These are phyloP conservation scores for Purpureocillium takamizusanense DNA, from an alignment of 2,329 filamentous ascomycete genomes.

Conservation along the genomic window DNA sequence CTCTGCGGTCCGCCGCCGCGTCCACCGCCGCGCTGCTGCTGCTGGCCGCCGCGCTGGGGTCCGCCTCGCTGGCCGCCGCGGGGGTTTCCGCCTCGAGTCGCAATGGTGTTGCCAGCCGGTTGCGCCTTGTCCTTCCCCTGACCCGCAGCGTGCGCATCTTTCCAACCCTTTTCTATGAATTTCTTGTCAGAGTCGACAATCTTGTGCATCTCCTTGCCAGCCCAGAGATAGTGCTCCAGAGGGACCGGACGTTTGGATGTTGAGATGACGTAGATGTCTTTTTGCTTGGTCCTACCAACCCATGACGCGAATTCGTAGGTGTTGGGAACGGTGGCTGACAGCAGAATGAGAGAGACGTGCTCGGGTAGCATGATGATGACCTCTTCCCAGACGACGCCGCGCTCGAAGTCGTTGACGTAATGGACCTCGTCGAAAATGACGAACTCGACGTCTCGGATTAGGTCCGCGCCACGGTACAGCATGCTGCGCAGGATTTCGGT, in stretches of 20 bases:
- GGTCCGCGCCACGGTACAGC: constrained; percentile 90
- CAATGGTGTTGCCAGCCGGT: constrained; percentile 24
- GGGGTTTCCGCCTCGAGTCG: constrained; percentile 26
- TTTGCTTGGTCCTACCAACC: constrained; percentile 96
- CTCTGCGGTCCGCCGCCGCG: constrained; percentile 23
- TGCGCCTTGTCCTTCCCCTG: constrained; percentile 73
- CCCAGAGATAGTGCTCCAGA: constrained; percentile 94
- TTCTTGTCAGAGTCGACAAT: constrained; percentile 90
- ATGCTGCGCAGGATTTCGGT: constrained; percentile 97
- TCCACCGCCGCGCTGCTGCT: constrained; percentile 28
- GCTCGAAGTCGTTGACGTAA: constrained; percentile 92
- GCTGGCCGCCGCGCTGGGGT: constrained; percentile 34
- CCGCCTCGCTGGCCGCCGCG: constrained; percentile 27
- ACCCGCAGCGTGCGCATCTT: constrained; percentile 76
- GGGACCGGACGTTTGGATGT: constrained; percentile 93
- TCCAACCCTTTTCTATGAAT: constrained; percentile 90
- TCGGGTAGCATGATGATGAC: constrained; percentile 99
- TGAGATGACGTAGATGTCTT: constrained; percentile 98
- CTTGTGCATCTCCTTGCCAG: constrained; percentile 83
- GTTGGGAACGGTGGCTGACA: constrained; percentile 95
- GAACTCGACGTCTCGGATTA: constrained; percentile 95
- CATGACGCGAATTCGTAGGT: constrained; percentile 97
- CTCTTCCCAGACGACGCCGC: constrained; percentile 98
- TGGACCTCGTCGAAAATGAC: constrained; percentile 99
- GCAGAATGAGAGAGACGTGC: constrained; percentile 87